These are phyloP conservation scores for Flaveria sonorensis DNA, from an alignment of 129 eudicot species.

Conservation along the genomic window DNA sequence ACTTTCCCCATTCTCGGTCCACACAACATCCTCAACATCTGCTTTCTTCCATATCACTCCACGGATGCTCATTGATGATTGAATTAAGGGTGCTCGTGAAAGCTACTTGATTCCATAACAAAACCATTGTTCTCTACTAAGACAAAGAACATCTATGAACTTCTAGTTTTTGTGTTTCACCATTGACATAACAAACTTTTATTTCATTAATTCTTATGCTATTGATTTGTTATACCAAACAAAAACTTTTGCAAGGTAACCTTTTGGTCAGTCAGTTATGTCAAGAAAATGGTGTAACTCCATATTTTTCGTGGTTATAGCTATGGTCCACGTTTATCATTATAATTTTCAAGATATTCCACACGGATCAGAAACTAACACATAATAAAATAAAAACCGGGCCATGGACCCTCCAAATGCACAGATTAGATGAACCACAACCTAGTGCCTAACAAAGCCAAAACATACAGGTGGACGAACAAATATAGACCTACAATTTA, in stretches of 20 bases:
- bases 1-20: no score
- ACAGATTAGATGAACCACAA: conserved; percentile 34
- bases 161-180: no score
- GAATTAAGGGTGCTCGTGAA: no score
- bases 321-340: conserved; percentile 7
- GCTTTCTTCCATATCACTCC: no score
- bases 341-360: conserved; percentile 1
- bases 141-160: no score
- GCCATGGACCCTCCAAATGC: conserved; percentile 28
- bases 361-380: conserved; percentile 12
- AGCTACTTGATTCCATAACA: no score
- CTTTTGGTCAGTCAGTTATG: neutral
- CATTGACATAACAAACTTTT: no score
- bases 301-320: neutral
- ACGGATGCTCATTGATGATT: no score
- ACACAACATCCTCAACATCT: no score
- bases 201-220: no score
- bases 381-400: neutral
- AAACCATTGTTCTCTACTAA: no score
- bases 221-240: no score
- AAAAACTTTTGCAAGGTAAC: neutral
- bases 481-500: conserved; percentile 27
- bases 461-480: conserved; percentile 24
- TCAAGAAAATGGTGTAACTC: neutral
- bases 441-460: conserved; percentile 38